phyloP scores from a whole-genome alignment of 495 filamentous ascomycete species.

The Daldinia grandis region DNA sequence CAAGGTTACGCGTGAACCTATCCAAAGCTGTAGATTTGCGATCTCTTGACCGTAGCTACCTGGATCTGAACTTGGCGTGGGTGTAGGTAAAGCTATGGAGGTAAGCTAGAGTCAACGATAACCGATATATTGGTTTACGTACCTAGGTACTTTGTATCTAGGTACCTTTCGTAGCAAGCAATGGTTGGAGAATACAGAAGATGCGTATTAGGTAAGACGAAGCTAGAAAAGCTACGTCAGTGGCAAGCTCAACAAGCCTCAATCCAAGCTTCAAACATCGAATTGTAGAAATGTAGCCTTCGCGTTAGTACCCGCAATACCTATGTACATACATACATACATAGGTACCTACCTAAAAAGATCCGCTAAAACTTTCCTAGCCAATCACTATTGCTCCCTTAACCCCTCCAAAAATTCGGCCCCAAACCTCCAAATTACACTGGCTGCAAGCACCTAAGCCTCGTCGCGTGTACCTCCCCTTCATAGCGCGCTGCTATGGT shows the following conservation, averaged over 20 bases:
- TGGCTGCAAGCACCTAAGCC: not conserved
- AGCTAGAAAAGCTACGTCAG: conserved; percentile 26
- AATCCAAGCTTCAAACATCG: not conserved
- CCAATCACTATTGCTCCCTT: conserved; percentile 7
- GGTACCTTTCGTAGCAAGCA: conserved; percentile 6
- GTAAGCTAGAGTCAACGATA: conserved; percentile 5
- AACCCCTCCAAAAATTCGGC: conserved; percentile 23
- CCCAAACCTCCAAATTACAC: not conserved
- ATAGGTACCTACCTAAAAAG: not conserved
- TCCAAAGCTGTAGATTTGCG: conserved; percentile 4
- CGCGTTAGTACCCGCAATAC: not conserved
- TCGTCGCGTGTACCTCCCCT: conserved; percentile 21
- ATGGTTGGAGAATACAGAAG: conserved; percentile 13
- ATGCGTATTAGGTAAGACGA: conserved; percentile 2
- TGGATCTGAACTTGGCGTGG: not conserved
- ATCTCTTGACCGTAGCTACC: not conserved
- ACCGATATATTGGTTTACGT: not conserved
- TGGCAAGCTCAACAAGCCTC: conserved; percentile 13
- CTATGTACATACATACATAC: no score
- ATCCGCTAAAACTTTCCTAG: conserved; percentile 2
- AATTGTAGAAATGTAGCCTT: not conserved
- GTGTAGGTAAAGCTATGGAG: not conserved
- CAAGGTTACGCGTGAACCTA: conserved; percentile 2
- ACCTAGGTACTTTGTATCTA: not conserved
- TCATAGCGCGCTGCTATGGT: not conserved